Conservation (phyloP, 2,329 filamentous ascomycete genomes). For the Neopestalotiopsis sp. region DNA sequence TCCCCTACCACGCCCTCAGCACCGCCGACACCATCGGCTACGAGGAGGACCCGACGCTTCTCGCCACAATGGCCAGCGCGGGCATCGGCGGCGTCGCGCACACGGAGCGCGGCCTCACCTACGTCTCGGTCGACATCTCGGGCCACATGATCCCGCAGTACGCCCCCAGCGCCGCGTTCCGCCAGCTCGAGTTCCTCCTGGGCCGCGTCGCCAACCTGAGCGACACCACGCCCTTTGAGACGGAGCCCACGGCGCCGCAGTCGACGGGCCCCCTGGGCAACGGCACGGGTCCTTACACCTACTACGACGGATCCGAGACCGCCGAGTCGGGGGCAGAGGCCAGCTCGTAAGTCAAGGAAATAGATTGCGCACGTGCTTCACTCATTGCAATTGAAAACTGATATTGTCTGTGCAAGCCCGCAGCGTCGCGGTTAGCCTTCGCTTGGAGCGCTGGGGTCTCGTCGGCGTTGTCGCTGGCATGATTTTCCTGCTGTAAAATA, state of each 20-base stretch:
- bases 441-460: not conserved
- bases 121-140: constrained; percentile 54
- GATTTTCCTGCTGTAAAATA: not conserved
- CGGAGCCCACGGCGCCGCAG: constrained; percentile 32
- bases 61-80: constrained; percentile 58
- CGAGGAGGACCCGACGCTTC: constrained; percentile 27
- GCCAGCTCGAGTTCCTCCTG: constrained; percentile 77
- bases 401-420: not conserved
- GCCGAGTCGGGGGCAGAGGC: not conserved
- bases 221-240: constrained; percentile 34
- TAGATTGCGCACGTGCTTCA: too few relatives aligned
- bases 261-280: constrained; percentile 32
- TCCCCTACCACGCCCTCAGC: constrained; percentile 65
- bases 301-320: not conserved
- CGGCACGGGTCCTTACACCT: constrained; percentile 33
- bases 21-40: constrained; percentile 32
- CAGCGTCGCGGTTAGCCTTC: not conserved
- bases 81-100: constrained; percentile 74
- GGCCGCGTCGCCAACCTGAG: constrained; percentile 62
- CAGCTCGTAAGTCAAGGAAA: not conserved
- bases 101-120: constrained; percentile 79
- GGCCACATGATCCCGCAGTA: constrained; percentile 77
- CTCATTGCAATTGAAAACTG: too few relatives aligned
- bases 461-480: not conserved
- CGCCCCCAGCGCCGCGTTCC: constrained; percentile 69